These are phyloP conservation scores for Cyberlindnera maritima DNA, from an alignment of 805 yeast genomes.

Conservation along the genomic window DNA sequence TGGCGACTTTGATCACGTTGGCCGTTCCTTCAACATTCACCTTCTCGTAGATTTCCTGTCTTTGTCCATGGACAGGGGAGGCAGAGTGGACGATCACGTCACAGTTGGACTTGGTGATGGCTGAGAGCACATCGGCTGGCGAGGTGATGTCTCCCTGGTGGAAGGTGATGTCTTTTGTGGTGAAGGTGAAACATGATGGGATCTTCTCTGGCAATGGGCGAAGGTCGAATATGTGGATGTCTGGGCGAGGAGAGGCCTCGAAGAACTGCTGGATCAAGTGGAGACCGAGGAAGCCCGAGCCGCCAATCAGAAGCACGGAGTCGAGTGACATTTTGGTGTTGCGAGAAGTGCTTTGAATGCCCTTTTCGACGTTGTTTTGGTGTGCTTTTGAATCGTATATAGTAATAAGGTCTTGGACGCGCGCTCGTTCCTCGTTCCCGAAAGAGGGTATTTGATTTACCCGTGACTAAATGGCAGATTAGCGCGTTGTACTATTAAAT, in stretches of 20 bases:
- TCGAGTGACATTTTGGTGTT: slow-evolving; percentile 14
- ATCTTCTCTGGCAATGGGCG: slow-evolving; percentile 78
- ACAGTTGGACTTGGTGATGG: slow-evolving; percentile 58
- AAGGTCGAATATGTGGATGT: slow-evolving; percentile 85
- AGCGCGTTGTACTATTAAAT: too few species aligned
- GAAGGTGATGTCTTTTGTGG: slow-evolving; percentile 51
- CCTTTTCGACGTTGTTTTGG: not conserved
- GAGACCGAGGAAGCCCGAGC: slow-evolving; percentile 91
- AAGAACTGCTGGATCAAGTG: slow-evolving; percentile 87
- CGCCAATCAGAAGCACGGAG: slow-evolving; percentile 83
- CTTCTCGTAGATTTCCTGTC: slow-evolving; percentile 77
- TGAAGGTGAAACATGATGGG: slow-evolving; percentile 74
- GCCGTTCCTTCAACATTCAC: slow-evolving; percentile 91
- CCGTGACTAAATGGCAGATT: too few species aligned
- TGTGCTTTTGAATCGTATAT: too few species aligned
- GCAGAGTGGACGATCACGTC: slow-evolving; percentile 91
- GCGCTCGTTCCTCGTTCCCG: too few species aligned
- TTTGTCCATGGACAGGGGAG: slow-evolving; percentile 90
- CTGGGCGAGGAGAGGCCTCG: slow-evolving; percentile 59
- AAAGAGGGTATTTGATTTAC: too few species aligned
- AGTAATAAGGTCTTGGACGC: too few species aligned
- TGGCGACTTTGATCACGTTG: slow-evolving; percentile 65
- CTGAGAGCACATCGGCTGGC: slow-evolving; percentile 59
- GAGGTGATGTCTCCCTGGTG: slow-evolving; percentile 86
- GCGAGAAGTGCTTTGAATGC: not conserved